Conservation (phyloP, 1,284 basidiomycete genomes). For the Cystobasidiaceae sp. region DNA sequence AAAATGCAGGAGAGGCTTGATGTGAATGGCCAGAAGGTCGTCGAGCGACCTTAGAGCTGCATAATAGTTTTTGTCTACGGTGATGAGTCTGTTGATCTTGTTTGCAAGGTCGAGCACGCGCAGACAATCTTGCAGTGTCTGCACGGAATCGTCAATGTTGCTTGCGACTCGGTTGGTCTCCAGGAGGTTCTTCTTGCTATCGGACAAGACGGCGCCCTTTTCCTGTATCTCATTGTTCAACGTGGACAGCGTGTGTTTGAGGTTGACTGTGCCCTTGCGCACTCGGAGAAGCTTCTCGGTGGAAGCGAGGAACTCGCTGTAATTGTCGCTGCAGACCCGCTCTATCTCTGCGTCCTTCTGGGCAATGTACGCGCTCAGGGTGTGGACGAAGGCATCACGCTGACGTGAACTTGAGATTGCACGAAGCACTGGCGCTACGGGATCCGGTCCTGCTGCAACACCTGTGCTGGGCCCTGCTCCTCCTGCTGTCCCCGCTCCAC, state of each 20-base stretch:
- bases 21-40: constrained; percentile 84
- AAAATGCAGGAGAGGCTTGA: constrained; percentile 82
- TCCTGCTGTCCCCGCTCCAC: too few relatives aligned
- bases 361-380: constrained; percentile 10
- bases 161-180: constrained; percentile 86
- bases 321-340: constrained; percentile 28
- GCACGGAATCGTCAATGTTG: constrained; percentile 93
- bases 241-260: constrained; percentile 55
- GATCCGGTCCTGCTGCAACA: constrained; percentile 22
- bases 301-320: constrained; percentile 80
- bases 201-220: constrained; percentile 67
- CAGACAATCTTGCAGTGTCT: constrained; percentile 85
- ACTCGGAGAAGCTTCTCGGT: constrained; percentile 93
- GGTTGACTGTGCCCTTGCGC: constrained; percentile 60
- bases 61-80: constrained; percentile 82
- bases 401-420: constrained; percentile 27
- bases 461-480: background rate
- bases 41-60: constrained; percentile 86
- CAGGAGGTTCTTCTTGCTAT: constrained; percentile 73
- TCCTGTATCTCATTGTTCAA: constrained; percentile 56
- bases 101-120: constrained; percentile 91
- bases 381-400: constrained; percentile 22
- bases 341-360: constrained; percentile 30
- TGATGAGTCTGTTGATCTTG: constrained; percentile 85
- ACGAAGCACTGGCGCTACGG: constrained; percentile 22